A percentile compares a stretch with the other conserved stretches of the same genome.
phyloP scores from a whole-genome alignment of 768 basidiomycete species.

The Astraeus odoratus region DNA sequence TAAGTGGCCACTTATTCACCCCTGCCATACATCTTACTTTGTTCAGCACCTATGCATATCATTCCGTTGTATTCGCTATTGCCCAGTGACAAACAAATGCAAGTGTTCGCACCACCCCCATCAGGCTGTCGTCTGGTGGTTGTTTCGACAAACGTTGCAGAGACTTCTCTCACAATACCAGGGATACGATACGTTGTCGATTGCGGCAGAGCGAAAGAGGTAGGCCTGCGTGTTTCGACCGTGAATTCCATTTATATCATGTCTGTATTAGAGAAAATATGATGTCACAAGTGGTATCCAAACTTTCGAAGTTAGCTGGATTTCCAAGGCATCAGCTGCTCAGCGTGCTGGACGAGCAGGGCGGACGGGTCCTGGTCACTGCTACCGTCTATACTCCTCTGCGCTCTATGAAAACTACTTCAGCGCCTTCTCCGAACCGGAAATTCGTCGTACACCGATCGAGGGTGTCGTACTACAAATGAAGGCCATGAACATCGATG shows the following conservation, averaged over 20 bases:
- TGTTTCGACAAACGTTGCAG: conserved; percentile 93
- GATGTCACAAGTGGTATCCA: conserved; percentile 80
- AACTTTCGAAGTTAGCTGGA: conserved; percentile 88
- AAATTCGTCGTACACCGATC: conserved; percentile 92
- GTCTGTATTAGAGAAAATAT: conserved; percentile 84
- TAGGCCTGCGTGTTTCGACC: too few species aligned
- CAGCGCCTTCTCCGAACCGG: conserved; percentile 78
- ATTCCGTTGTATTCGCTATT: conserved; percentile 91
- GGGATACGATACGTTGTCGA: conserved; percentile 98
- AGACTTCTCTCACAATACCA: conserved; percentile 95
- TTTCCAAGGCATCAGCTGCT: conserved; percentile 89
- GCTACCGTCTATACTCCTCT: conserved; percentile 94
- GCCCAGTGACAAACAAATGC: conserved; percentile 91
- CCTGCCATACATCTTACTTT: not conserved
- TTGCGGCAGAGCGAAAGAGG: conserved; percentile 92
- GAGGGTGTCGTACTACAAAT: conserved; percentile 96
- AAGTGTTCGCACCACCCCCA: conserved; percentile 83
- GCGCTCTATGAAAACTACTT: conserved; percentile 93
- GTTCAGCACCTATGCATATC: conserved; percentile 84
- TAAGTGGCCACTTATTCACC: conserved; percentile 24
- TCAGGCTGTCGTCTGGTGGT: conserved; percentile 79
- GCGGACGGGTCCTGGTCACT: conserved; percentile 96
- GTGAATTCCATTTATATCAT: too few species aligned
- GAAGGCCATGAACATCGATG: conserved; percentile 98
- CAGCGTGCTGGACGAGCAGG: conserved; percentile 96